Evolutionary conservation across 2,329 filamentous ascomycete species (phyloP).

Genomic region (Purpureocillium takamizusanense): DNA sequence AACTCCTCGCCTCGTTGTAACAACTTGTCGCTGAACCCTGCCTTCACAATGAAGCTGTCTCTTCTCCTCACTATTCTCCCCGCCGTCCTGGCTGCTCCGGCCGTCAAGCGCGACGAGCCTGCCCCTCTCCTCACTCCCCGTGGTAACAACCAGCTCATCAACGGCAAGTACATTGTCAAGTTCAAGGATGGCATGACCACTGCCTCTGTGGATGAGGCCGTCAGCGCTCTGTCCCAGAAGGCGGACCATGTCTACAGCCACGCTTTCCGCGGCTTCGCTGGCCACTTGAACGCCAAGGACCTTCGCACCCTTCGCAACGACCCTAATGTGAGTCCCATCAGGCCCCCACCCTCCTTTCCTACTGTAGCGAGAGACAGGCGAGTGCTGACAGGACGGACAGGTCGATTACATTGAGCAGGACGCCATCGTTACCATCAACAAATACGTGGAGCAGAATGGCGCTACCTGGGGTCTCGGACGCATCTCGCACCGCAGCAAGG

Average conservation of each 20-base stretch:
- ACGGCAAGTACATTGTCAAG: constrained; percentile 2
- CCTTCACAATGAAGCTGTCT: constrained; percentile 1
- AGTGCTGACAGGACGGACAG: not conserved
- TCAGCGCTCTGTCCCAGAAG: not conserved
- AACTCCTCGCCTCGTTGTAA: not conserved
- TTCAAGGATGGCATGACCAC: constrained; percentile 1
- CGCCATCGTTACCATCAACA: constrained; percentile 11
- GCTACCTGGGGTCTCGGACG: constrained; percentile 15
- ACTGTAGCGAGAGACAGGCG: not conserved
- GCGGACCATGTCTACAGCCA: not conserved
- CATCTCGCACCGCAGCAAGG: constrained; percentile 10
- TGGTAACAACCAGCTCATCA: not conserved
- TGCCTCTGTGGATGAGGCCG: not conserved
- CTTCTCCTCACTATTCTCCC: not conserved
- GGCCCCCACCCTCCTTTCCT: not conserved
- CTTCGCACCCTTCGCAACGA: not conserved
- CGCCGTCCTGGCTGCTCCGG: not conserved
- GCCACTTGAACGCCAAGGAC: not conserved
- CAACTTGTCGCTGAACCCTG: not conserved
- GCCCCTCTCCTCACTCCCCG: not conserved
- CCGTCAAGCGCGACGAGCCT: not conserved
- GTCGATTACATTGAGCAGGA: constrained; percentile 24
- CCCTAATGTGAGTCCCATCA: constrained; percentile 1
- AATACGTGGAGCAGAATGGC: constrained; percentile 12
- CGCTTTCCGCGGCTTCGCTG: constrained; percentile 2